These are phyloP conservation scores for Monosporozyma solicola DNA, from an alignment of 805 yeast genomes.

Conservation along the genomic window DNA sequence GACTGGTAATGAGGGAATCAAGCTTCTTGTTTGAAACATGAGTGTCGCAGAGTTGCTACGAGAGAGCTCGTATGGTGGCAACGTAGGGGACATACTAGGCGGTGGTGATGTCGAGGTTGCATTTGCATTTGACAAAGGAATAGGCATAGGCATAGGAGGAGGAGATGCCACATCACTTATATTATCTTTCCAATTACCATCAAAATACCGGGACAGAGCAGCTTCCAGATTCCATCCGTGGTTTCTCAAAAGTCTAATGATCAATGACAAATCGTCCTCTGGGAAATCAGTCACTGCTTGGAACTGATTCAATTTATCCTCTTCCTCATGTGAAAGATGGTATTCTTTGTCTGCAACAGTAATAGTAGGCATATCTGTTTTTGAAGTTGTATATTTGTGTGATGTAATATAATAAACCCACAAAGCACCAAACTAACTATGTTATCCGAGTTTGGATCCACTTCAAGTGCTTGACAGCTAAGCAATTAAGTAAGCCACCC, in stretches of 20 bases:
- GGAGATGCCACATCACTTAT: slow-evolving; percentile 4
- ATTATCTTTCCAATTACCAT: slow-evolving; percentile 37
- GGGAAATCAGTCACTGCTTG: slow-evolving; percentile 43
- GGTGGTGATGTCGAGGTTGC: background rate
- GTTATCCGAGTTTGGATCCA: too few species aligned
- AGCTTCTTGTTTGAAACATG: background rate
- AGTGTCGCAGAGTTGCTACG: slow-evolving; percentile 12
- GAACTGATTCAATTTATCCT: slow-evolving; percentile 38
- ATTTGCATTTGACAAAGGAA: background rate
- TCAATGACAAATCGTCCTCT: slow-evolving; percentile 39
- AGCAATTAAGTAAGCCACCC: too few species aligned
- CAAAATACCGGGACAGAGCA: slow-evolving; percentile 55
- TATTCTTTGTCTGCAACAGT: slow-evolving; percentile 17
- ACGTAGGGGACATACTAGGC: background rate
- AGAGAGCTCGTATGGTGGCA: background rate
- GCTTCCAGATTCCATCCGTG: slow-evolving; percentile 55
- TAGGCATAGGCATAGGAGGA: background rate
- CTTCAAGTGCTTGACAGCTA: too few species aligned
- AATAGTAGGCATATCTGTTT: slow-evolving; percentile 20
- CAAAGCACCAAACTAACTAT: too few species aligned
- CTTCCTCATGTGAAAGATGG: slow-evolving; percentile 35
- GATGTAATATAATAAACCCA: too few species aligned
- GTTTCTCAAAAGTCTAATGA: slow-evolving; percentile 38
- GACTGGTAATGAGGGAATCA: slow-evolving; percentile 19
- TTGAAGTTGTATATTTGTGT: too few species aligned